Evolutionary conservation across 306 rosid species (phyloP).

Genomic region (Cucumis melo): DNA sequence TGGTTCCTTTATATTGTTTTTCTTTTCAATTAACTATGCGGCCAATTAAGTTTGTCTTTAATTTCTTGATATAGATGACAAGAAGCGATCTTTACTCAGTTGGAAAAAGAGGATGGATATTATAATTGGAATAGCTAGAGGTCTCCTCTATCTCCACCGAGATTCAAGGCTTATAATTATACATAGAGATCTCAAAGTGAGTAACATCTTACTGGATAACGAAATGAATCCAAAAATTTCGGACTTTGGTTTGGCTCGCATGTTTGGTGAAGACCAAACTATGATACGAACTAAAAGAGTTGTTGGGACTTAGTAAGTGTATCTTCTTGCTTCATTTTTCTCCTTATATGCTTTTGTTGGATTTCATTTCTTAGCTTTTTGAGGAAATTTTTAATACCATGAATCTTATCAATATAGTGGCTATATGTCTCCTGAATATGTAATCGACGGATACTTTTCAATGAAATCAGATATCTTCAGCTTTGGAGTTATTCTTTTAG

Average conservation of each 20-base stretch:
- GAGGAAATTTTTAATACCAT: not conserved
- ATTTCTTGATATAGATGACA: conserved; percentile 18
- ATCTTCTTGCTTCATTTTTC: not conserved
- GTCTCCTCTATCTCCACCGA: conserved; percentile 46
- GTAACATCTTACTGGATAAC: conserved; percentile 21
- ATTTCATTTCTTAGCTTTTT: not conserved
- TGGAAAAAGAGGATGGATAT: conserved; percentile 35
- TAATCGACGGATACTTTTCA: conserved; percentile 15
- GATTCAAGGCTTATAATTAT: conserved; percentile 48
- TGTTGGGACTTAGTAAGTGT: conserved; percentile 31
- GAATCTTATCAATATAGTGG: not conserved
- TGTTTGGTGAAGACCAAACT: conserved; percentile 17
- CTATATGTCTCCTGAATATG: conserved; percentile 32
- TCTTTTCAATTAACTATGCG: not conserved
- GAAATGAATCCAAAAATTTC: conserved; percentile 31
- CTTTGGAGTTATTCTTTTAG: conserved; percentile 33
- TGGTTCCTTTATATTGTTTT: not conserved
- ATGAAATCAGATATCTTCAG: conserved; percentile 33
- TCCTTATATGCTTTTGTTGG: not conserved
- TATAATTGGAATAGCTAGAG: conserved; percentile 37
- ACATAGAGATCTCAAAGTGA: conserved; percentile 43
- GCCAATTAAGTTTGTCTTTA: not conserved
- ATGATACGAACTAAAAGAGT: conserved; percentile 19
- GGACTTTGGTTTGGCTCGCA: conserved; percentile 32
- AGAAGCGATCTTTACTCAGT: conserved; percentile 13